Evolutionary conservation across 208 protist genomes (phyloP).

Genomic region (Acanthamoeba sp.): DNA sequence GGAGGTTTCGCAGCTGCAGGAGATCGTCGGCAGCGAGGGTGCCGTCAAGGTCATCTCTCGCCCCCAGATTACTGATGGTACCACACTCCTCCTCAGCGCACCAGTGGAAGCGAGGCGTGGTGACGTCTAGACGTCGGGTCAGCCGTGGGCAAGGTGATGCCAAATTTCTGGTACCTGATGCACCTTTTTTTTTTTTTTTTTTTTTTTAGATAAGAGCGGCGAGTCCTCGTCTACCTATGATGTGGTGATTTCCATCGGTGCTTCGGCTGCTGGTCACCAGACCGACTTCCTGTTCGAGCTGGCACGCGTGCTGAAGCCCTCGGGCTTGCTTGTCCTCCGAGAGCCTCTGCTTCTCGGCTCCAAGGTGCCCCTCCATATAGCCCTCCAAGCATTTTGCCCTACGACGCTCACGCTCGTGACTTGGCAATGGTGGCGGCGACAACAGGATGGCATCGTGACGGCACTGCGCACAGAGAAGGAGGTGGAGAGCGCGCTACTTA

Average conservation of each 20-base stretch:
- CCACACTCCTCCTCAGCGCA: too few relatives aligned
- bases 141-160: too few relatives aligned
- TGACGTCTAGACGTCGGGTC: too few relatives aligned
- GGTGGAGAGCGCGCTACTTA: background rate
- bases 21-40: background rate
- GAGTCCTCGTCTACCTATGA: background rate
- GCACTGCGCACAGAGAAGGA: background rate
- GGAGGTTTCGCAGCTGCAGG: background rate
- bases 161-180: too few relatives aligned
- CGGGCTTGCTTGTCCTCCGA: background rate
- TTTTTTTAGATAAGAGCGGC: background rate
- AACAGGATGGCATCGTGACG: background rate
- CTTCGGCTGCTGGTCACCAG: background rate
- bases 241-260: background rate
- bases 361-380: background rate
- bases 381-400: background rate
- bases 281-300: constrained; percentile 33
- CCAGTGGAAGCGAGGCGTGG: too few relatives aligned
- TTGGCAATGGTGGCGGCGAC: background rate
- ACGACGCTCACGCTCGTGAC: too few relatives aligned
- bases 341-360: background rate
- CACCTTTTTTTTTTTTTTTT: background rate
- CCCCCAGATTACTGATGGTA: background rate
- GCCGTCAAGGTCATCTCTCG: background rate
- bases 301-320: constrained; percentile 27